Base-by-base conservation (phyloP, 495 filamentous ascomycete species). In the Melanomma pulvis-pyrius region DNA sequence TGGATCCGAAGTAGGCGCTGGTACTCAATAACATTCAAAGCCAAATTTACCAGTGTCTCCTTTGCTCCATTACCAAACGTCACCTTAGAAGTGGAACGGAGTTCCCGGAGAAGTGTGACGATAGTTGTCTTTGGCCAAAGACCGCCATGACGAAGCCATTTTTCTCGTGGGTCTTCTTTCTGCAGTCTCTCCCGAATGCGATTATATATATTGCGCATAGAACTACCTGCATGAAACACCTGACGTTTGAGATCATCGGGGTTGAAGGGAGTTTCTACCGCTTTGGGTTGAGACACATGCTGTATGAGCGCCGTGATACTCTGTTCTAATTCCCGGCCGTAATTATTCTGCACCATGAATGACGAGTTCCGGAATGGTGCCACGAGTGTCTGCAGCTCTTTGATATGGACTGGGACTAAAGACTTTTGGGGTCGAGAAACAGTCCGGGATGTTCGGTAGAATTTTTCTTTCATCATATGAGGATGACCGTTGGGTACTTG, bases 111-210 rank as follows among this genome's bases (percentile, higher is more conserved):
- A 4, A 89, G 47, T 0, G 79, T 76, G 0, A 81, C 61, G 0
- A 81, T 76, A 0, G 82, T 85, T 4, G 81, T 70, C 21, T 73
- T 74, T 15, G 87, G 87, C 81, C 84, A 86, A 1, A 89, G 65
- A 6, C 71, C 72, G n/a, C 79, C 82, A 17, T 70, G 36, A 26
- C 74, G 46, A 11, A 88, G 74, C 86, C 86, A 88, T 24, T 24
- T 6, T 22, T 63, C 70, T 13, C 78, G 75, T 24, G 29, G 4
- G 48, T 82, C 76, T 6, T 72, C 65, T 5, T 32, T 8, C 13
- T 70, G 66, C 34, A 82, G 70, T 29, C 71, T 61, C 28, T 54
- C 26, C 13, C 49, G 69, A 41, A 82, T 73, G 19, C 52, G 25
- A 2, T 56, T 28, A 24, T 75, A 21, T 12, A 28, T 46, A 61